Conservation (phyloP, 2,329 filamentous ascomycete species). For the Aaosphaeria arxii region DNA sequence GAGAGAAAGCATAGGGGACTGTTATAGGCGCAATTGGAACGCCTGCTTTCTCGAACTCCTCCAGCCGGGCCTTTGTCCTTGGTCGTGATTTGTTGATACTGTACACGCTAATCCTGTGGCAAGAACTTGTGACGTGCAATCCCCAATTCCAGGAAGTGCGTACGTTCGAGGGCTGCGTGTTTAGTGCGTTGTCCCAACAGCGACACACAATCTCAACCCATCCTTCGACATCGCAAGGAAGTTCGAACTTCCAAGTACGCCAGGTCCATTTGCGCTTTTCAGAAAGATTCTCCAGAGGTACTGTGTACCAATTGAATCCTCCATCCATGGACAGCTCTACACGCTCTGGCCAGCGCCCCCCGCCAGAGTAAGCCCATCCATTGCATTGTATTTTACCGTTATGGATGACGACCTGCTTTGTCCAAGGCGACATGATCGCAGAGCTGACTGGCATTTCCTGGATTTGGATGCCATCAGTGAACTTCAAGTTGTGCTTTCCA, state of each 20-base stretch:
- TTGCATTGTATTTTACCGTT: constrained; percentile 56
- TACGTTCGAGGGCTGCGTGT: constrained; percentile 45
- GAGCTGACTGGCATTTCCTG: constrained; percentile 70
- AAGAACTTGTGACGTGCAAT: constrained; percentile 62
- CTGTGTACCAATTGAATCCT: constrained; percentile 62
- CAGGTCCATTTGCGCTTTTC: constrained; percentile 63
- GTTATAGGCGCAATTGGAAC: constrained; percentile 52
- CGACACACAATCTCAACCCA: constrained; percentile 46
- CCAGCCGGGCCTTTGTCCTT: constrained; percentile 46
- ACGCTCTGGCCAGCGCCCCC: constrained; percentile 51
- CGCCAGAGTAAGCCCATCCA: constrained; percentile 43
- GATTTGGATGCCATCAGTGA: constrained; percentile 62
- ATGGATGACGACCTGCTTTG: constrained; percentile 61
- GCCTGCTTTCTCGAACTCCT: constrained; percentile 47
- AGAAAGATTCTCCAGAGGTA: constrained; percentile 58
- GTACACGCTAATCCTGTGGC: constrained; percentile 57
- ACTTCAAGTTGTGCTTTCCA: constrained; percentile 63
- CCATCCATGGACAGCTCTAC: constrained; percentile 65
- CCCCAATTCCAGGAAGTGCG: constrained; percentile 59
- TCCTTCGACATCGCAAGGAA: constrained; percentile 55
- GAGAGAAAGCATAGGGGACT: constrained; percentile 35
- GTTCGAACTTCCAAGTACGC: constrained; percentile 61
- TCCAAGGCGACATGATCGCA: constrained; percentile 63
- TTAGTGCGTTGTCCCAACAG: constrained; percentile 47
- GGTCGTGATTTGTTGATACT: constrained; percentile 54